These are phyloP conservation scores for Backusella tuberculispora DNA, from an alignment of 192 early-diverging fungal species.

Conservation along the genomic window DNA sequence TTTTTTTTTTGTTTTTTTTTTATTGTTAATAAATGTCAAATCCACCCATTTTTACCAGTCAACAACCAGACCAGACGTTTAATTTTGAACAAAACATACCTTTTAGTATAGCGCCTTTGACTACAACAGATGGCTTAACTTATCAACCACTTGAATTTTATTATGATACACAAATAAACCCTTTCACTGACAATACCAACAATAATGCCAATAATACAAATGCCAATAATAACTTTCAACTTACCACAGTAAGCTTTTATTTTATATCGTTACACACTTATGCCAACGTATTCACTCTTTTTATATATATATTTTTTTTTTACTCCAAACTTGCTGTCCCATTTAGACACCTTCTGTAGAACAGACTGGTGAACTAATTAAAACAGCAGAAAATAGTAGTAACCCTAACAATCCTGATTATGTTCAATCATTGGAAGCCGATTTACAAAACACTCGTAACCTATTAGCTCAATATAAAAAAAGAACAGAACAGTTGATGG, in stretches of 20 bases:
- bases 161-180: not conserved
- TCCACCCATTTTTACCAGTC: constrained; percentile 11
- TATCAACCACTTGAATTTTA: constrained; percentile 7
- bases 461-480: constrained; percentile 11
- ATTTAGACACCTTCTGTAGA: constrained; percentile 9
- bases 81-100: constrained; percentile 10
- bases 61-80: constrained; percentile 11
- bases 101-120: not conserved
- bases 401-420: constrained; percentile 5
- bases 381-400: not conserved
- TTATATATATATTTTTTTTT: not conserved
- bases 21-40: constrained; percentile 12
- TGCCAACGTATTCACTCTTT: not conserved
- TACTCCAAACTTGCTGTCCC: no score
- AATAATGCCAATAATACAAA: not conserved
- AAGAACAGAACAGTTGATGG: constrained; percentile 23
- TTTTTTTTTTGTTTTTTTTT: not conserved
- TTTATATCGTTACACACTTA: not conserved
- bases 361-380: not conserved
- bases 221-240: constrained; percentile 14
- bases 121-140: not conserved
- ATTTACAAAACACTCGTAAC: constrained; percentile 9
- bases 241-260: constrained; percentile 9
- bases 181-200: not conserved
- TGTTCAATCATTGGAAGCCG: constrained; percentile 1